A percentile compares a stretch with the other conserved stretches of the same genome.
phyloP scores from a whole-genome alignment of 1,139 yeast genomes.

The Hansenula lynferdii region DNA sequence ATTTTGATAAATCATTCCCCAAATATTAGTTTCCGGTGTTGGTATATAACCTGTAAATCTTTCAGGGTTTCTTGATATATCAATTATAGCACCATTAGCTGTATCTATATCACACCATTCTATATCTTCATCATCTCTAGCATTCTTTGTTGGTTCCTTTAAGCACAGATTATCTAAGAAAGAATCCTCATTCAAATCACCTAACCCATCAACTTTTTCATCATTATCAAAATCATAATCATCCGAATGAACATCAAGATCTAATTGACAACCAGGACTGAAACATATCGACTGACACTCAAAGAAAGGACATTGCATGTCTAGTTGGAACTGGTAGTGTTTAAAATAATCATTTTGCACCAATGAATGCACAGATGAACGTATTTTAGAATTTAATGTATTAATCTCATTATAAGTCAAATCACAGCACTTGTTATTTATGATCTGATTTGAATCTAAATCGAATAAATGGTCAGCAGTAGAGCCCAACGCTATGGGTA shows the following conservation, averaged over 20 bases:
- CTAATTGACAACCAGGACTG: slow-evolving; percentile 92
- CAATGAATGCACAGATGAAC: slow-evolving; percentile 51
- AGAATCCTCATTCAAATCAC: slow-evolving; percentile 47
- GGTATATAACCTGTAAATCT: slow-evolving; percentile 97
- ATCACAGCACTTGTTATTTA: slow-evolving; percentile 37
- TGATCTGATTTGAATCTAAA: slow-evolving; percentile 26
- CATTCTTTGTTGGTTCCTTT: slow-evolving; percentile 18
- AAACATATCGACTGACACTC: slow-evolving; percentile 80
- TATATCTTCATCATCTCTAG: slow-evolving; percentile 21
- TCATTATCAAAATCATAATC: slow-evolving; percentile 69
- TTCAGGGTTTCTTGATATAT: slow-evolving; percentile 86
- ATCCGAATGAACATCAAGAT: slow-evolving; percentile 47
- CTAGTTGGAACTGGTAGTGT: slow-evolving; percentile 82
- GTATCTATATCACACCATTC: slow-evolving; percentile 45
- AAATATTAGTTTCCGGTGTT: slow-evolving; percentile 82
- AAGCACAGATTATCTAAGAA: slow-evolving; percentile 30
- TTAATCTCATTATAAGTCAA: slow-evolving; percentile 52
- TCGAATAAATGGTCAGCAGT: slow-evolving; percentile 31
- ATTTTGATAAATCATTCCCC: slow-evolving; percentile 91
- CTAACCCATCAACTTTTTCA: slow-evolving; percentile 42
- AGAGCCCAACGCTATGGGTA: slow-evolving; percentile 10
- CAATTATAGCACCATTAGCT: slow-evolving; percentile 69
- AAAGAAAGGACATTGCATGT: slow-evolving; percentile 87
- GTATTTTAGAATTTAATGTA: slow-evolving; percentile 40
- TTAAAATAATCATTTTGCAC: slow-evolving; percentile 75